Conservation (phyloP, 2,329 filamentous ascomycete genomes). For the Colletotrichum aenigma region DNA sequence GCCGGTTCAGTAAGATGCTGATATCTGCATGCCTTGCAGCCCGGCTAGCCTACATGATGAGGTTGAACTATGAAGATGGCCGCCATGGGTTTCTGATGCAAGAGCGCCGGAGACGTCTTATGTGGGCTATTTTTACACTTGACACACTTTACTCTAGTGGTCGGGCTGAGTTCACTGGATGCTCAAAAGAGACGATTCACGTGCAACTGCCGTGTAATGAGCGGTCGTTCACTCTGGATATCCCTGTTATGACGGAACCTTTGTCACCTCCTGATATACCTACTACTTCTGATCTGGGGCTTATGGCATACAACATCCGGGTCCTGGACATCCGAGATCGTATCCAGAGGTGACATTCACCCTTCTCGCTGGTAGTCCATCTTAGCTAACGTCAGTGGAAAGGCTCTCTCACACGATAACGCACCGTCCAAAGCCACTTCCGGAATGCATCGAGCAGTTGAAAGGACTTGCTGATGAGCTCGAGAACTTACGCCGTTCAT, state of each 20-base stretch:
- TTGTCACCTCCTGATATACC: background rate
- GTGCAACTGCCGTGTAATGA: conserved; percentile 12
- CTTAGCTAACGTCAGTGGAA: background rate
- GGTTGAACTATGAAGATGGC: conserved; percentile 24
- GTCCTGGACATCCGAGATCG: conserved; percentile 13
- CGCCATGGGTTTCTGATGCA: conserved; percentile 18
- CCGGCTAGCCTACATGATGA: conserved; percentile 23
- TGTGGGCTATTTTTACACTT: conserved; percentile 25
- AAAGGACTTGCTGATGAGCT: conserved; percentile 14
- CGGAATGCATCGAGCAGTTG: background rate
- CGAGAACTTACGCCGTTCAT: background rate
- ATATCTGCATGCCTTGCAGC: conserved; percentile 19
- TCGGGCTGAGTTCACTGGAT: conserved; percentile 3
- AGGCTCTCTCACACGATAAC: conserved; percentile 25
- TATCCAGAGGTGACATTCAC: background rate
- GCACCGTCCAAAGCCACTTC: conserved; percentile 20
- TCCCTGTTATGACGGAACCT: conserved; percentile 6
- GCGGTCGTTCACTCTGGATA: conserved; percentile 2
- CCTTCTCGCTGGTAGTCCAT: background rate
- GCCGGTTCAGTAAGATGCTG: conserved; percentile 26
- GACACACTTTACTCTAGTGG: conserved; percentile 17
- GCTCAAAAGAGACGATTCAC: conserved; percentile 2
- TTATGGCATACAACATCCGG: conserved; percentile 11
- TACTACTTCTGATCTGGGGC: background rate
- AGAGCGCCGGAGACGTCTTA: conserved; percentile 22